These are phyloP conservation scores for Cubamyces lactineus DNA, from an alignment of 768 basidiomycete species.

Conservation along the genomic window DNA sequence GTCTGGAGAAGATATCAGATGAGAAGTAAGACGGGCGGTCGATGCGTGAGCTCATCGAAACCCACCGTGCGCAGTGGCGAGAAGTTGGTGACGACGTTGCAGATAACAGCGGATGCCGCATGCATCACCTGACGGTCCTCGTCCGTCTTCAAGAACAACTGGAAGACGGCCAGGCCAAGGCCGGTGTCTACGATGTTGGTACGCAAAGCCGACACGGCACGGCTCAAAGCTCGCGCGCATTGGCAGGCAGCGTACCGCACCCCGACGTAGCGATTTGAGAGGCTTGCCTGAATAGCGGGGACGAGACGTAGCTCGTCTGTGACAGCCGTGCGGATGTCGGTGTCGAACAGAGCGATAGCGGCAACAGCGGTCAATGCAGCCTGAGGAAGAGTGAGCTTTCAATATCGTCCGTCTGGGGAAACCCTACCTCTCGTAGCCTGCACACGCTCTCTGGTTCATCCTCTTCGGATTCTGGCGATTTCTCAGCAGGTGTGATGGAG, in stretches of 20 bases:
- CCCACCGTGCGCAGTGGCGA: constrained; percentile 76
- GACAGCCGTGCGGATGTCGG: constrained; percentile 70
- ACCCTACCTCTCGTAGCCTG: constrained; percentile 62
- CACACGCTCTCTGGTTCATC: constrained; percentile 66
- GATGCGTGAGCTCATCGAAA: constrained; percentile 12
- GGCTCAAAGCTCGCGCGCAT: constrained; percentile 76
- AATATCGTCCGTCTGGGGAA: neutral
- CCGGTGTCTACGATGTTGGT: constrained; percentile 87
- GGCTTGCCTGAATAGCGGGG: constrained; percentile 53
- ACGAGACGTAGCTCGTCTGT: constrained; percentile 62
- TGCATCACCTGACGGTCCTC: constrained; percentile 73
- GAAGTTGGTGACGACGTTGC: constrained; percentile 87
- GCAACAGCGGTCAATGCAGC: constrained; percentile 77
- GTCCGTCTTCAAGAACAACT: constrained; percentile 54
- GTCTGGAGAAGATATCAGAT: constrained; percentile 46
- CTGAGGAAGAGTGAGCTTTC: constrained; percentile 38
- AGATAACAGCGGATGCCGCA: constrained; percentile 74
- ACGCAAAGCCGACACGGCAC: constrained; percentile 77
- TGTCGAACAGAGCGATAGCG: constrained; percentile 70
- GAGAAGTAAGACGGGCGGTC: neutral
- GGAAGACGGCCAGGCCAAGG: constrained; percentile 71
- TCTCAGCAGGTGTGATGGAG: constrained; percentile 53
- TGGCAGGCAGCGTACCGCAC: constrained; percentile 89
- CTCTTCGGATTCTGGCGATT: constrained; percentile 59
- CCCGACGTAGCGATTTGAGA: constrained; percentile 66